phyloP scores from a whole-genome alignment of 2,329 filamentous ascomycete genomes.

The Pyrenophora graminea region DNA sequence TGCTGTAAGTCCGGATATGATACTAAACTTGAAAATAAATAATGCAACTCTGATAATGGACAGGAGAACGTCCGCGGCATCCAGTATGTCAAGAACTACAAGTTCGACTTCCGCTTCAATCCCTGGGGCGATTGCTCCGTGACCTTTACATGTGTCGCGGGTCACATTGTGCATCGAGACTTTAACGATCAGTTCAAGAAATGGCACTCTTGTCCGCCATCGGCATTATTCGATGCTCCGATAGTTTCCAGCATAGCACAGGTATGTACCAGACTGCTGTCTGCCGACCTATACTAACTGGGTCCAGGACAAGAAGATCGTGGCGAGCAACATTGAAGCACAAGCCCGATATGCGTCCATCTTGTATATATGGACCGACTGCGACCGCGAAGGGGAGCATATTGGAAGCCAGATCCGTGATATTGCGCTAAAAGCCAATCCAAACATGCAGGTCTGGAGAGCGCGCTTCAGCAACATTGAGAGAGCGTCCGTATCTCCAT shows the following conservation, averaged over 20 bases:
- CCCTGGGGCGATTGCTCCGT: conserved; percentile 82
- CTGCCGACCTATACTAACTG: conserved; percentile 15
- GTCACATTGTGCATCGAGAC: conserved; percentile 81
- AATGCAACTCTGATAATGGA: conserved; percentile 9
- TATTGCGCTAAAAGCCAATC: conserved; percentile 75
- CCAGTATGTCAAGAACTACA: conserved; percentile 90
- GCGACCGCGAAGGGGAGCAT: conserved; percentile 95
- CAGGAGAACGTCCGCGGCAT: conserved; percentile 70
- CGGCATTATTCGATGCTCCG: conserved; percentile 78
- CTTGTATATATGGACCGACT: conserved; percentile 98
- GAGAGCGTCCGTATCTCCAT: conserved; percentile 65
- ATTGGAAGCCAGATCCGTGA: conserved; percentile 90
- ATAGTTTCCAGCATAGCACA: conserved; percentile 70
- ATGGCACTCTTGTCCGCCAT: conserved; percentile 81
- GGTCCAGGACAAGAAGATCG: conserved; percentile 71
- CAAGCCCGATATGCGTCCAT: conserved; percentile 74
- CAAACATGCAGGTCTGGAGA: conserved; percentile 75
- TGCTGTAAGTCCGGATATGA: conserved; percentile 57
- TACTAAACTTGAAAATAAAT: background rate
- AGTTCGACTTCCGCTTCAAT: conserved; percentile 87
- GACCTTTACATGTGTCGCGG: conserved; percentile 90
- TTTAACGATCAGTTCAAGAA: conserved; percentile 75
- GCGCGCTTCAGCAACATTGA: conserved; percentile 97
- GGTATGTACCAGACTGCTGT: conserved; percentile 49
- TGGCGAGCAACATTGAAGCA: conserved; percentile 82